These are phyloP conservation scores for Alternaria metachromatica DNA, from an alignment of 2,329 filamentous ascomycete genomes.

Conservation along the genomic window DNA sequence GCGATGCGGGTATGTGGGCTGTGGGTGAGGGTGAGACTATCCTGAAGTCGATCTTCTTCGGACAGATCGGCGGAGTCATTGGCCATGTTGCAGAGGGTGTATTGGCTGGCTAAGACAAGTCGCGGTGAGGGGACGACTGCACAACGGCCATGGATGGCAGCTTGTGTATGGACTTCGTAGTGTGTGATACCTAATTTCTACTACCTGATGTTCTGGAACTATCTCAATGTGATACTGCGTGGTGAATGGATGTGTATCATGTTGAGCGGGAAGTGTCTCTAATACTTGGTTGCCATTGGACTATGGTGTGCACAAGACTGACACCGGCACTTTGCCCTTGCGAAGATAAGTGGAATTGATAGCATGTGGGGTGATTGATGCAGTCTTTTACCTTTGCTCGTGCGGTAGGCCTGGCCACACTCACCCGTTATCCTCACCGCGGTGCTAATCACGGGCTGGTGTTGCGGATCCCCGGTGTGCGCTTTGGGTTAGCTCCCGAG, in stretches of 20 bases:
- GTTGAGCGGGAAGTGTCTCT: conserved; percentile 5
- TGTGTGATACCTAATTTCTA: conserved; percentile 1
- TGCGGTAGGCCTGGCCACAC: neutral
- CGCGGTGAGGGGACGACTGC: neutral
- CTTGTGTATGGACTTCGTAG: neutral
- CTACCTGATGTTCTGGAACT: neutral
- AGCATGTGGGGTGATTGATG: neutral
- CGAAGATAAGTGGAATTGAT: neutral
- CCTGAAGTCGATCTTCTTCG: conserved; percentile 79
- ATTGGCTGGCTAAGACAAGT: conserved; percentile 19
- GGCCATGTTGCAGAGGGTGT: conserved; percentile 47
- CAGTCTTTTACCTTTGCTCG: neutral
- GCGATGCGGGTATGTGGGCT: conserved; percentile 78
- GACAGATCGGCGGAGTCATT: conserved; percentile 69
- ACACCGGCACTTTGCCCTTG: neutral
- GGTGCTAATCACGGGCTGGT: neutral
- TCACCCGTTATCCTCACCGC: conserved; percentile 6
- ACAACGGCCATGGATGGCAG: neutral
- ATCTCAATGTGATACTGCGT: neutral
- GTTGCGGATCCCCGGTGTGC: conserved; percentile 13
- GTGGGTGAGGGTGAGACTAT: conserved; percentile 78
- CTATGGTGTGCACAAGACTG: neutral
- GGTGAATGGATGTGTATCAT: conserved; percentile 19
- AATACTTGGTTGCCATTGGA: conserved; percentile 3
- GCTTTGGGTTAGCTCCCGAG: conserved; percentile 12